A percentile compares a stretch with the other conserved stretches of the same genome.
phyloP scores from a whole-genome alignment of 2,329 filamentous ascomycete species.

The Fusarium tricinctum region DNA sequence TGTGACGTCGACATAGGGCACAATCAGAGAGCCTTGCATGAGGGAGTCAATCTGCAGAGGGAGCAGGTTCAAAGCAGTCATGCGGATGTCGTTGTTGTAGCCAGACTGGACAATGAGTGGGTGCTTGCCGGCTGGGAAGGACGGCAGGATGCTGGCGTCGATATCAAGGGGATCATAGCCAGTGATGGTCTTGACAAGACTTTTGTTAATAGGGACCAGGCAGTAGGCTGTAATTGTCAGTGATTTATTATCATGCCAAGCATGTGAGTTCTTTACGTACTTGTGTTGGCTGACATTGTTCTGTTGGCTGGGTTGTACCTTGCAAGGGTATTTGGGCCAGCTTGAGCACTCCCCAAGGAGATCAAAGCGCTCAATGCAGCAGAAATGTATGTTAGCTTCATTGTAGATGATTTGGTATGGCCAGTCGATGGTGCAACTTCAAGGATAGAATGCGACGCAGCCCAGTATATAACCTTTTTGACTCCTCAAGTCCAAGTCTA shows the following conservation, averaged over 20 bases:
- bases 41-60: slow-evolving; percentile 14
- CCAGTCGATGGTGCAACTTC: not conserved
- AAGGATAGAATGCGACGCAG: not conserved
- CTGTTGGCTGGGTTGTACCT: slow-evolving; percentile 29
- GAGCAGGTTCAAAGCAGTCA: slow-evolving; percentile 21
- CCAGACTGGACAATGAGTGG: slow-evolving; percentile 17
- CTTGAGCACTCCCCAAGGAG: slow-evolving; percentile 4
- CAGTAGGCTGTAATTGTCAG: slow-evolving; percentile 13
- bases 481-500: not conserved
- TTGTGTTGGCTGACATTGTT: slow-evolving; percentile 27
- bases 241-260: accelerated
- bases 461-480: not conserved
- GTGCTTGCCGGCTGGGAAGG: slow-evolving; percentile 22
- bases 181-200: slow-evolving; percentile 11
- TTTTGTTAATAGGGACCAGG: slow-evolving; percentile 18
- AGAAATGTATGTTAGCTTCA: not conserved
- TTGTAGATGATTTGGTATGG: not conserved
- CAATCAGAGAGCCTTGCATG: slow-evolving; percentile 18
- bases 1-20: slow-evolving; percentile 22
- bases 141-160: not conserved
- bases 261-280: not conserved
- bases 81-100: slow-evolving; percentile 22
- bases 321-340: slow-evolving; percentile 18
- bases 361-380: not conserved
- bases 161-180: slow-evolving; percentile 18